Base-by-base conservation (phyloP, 2,329 filamentous ascomycete species). In the Aurifilum marmelostoma region DNA sequence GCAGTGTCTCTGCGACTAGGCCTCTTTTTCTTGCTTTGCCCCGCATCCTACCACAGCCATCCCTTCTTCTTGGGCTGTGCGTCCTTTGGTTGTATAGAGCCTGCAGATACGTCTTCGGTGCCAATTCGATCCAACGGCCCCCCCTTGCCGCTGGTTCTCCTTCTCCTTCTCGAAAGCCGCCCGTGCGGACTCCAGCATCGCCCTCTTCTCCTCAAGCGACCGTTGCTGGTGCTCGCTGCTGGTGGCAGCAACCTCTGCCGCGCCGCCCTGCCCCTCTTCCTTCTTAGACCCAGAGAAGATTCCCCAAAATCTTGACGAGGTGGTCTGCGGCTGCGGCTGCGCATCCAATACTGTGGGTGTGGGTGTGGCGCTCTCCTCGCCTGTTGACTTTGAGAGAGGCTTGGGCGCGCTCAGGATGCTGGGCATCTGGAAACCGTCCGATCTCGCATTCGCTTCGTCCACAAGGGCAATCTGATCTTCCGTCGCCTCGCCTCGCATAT, bases 401-500 rank as follows among this genome's bases (percentile, higher is more conserved):
- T 69, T 66, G 1, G 85, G 83, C 0, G 82, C 76, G 18, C 81
- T 81, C 29, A 89, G 82, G 41, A 88, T 78, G 37, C 84, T 83
- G 5, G 86, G 86, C 61, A 88, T 76, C 73, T 83, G 80, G 75
- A 80, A 76, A 73, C 82, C 83, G 67, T 71, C 58, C 68, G 85
- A 85, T 62, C 81, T 79, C 68, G 78, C 81, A 73, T 86, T 84
- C 70, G 85, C 85, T 67, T 87, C 85, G 73, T 89, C 87, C 63
- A 89, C 87, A 68, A 88, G 81, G 41, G 78, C 75, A 64, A 84
- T 81, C 77, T 89, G 87, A 61, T 87, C 86, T 59, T 85, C 82
- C 67, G 83, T 86, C 34, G 87, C 87, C 47, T 82, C 80, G 75
- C 85, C 85, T 71, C 83, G 84, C 80, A 89, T 85, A 79, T 88